Evolutionary conservation across 2,329 filamentous ascomycete genomes (phyloP).

Genomic region (Penicillium paneum): DNA sequence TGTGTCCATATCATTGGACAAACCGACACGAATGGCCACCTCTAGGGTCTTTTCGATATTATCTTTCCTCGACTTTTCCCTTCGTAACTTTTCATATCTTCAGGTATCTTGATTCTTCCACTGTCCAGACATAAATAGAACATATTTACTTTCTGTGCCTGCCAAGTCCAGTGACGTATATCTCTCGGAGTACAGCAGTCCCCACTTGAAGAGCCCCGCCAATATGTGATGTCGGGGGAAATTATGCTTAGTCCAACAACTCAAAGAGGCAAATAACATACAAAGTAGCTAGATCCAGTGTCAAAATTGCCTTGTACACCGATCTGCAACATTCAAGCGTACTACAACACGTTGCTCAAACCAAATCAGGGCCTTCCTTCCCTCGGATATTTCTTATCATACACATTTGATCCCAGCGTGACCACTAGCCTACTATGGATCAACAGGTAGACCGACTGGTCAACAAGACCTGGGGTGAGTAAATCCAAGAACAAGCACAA

Average conservation of each 20-base stretch:
- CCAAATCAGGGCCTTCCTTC: not conserved
- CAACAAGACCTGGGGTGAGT: slow-evolving; percentile 37
- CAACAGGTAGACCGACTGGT: slow-evolving; percentile 33
- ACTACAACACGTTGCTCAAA: not conserved
- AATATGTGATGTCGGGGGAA: slow-evolving; percentile 10
- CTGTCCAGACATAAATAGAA: too few relatives aligned
- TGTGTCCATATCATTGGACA: not conserved
- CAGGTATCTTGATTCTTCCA: not conserved
- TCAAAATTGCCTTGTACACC: not conserved
- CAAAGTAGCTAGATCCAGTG: not conserved
- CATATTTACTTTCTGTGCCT: not conserved
- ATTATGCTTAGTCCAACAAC: not conserved
- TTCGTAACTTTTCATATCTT: not conserved
- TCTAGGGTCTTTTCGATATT: not conserved
- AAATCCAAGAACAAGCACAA: not conserved
- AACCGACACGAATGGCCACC: not conserved
- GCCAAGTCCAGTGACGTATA: slow-evolving; percentile 22
- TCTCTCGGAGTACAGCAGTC: slow-evolving; percentile 25
- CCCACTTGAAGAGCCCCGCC: slow-evolving; percentile 25
- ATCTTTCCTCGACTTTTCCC: not conserved
- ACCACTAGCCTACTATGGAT: slow-evolving; percentile 23
- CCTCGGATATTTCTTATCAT: not conserved
- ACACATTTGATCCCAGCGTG: not conserved
- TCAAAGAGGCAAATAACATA: not conserved
- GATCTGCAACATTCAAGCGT: not conserved